Conservation (phyloP, 2,329 filamentous ascomycete species). For the Paraphaeosphaeria minitans region DNA sequence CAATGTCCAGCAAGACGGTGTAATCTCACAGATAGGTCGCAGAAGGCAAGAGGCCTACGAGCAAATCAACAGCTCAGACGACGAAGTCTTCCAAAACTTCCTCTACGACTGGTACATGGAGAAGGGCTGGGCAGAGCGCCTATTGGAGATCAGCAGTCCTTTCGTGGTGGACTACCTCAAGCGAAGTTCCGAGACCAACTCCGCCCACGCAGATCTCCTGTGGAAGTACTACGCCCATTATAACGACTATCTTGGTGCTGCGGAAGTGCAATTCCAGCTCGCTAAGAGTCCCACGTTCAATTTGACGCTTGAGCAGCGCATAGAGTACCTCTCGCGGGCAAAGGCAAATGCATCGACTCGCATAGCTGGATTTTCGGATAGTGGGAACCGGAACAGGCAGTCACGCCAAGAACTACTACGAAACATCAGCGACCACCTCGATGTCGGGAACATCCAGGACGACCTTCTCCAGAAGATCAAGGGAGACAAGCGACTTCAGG, state of each 20-base stretch:
- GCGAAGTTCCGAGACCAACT: slow-evolving; percentile 72
- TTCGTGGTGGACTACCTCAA: slow-evolving; percentile 87
- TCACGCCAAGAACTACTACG: slow-evolving; percentile 84
- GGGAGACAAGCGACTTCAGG: slow-evolving; percentile 71
- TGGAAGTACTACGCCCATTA: slow-evolving; percentile 92
- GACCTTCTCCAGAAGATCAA: slow-evolving; percentile 81
- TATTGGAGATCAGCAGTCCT: slow-evolving; percentile 81
- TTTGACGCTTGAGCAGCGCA: slow-evolving; percentile 80
- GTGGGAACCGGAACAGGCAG: slow-evolving; percentile 61
- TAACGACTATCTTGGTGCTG: slow-evolving; percentile 82
- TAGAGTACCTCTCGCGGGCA: slow-evolving; percentile 86
- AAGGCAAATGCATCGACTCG: slow-evolving; percentile 90
- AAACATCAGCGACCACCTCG: slow-evolving; percentile 82
- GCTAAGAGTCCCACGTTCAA: slow-evolving; percentile 76
- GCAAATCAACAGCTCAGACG: slow-evolving; percentile 83
- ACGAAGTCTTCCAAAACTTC: slow-evolving; percentile 93
- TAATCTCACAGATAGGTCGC: slow-evolving; percentile 73
- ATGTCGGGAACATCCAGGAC: slow-evolving; percentile 93
- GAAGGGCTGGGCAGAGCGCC: slow-evolving; percentile 81
- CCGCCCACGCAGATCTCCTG: slow-evolving; percentile 83
- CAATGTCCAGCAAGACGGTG: slow-evolving; percentile 73
- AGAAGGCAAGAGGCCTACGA: slow-evolving; percentile 87
- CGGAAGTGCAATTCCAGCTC: slow-evolving; percentile 81
- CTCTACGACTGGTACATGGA: slow-evolving; percentile 98
- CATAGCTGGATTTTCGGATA: slow-evolving; percentile 70